Evolutionary conservation across 495 filamentous ascomycete genomes (phyloP).

Genomic region (Xylaria longipes): DNA sequence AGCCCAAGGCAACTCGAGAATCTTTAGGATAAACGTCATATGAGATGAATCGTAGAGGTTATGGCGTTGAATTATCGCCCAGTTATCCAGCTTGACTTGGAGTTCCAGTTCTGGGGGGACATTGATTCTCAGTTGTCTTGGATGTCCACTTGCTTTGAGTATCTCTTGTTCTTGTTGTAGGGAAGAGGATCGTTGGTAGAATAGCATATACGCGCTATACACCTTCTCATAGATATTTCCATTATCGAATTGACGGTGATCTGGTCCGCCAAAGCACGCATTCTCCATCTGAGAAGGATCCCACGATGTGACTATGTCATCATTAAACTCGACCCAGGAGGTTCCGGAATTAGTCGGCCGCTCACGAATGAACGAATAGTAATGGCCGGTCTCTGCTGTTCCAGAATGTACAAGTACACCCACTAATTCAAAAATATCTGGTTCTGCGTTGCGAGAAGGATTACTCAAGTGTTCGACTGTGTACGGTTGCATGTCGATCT

Average conservation of each 20-base stretch:
- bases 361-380: conserved; percentile 93
- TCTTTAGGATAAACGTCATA: conserved; percentile 65
- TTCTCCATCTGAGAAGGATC: conserved; percentile 74
- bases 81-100: conserved; percentile 75
- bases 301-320: conserved; percentile 78
- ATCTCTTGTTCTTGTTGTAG: conserved; percentile 58
- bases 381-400: conserved; percentile 93
- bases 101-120: conserved; percentile 63
- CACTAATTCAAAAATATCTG: conserved; percentile 88
- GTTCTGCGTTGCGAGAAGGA: conserved; percentile 53
- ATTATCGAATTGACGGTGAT: conserved; percentile 57
- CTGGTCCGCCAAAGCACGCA: conserved; percentile 80
- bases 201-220: conserved; percentile 96
- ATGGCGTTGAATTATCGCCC: conserved; percentile 73
- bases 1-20: conserved; percentile 59
- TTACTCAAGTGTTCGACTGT: conserved; percentile 85
- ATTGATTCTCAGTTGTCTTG: conserved; percentile 61
- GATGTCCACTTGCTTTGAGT: conserved; percentile 36
- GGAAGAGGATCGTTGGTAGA: conserved; percentile 84
- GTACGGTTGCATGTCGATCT: conserved; percentile 90
- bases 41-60: conserved; percentile 82
- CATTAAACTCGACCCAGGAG: conserved; percentile 93
- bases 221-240: conserved; percentile 64
- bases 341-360: conserved; percentile 62
- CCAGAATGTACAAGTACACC: conserved; percentile 92